A percentile compares a stretch with the other conserved stretches of the same genome.
These are phyloP conservation scores for Helicostylum pulchrum DNA, from an alignment of 192 early-diverging fungal genomes.

Conservation along the genomic window DNA sequence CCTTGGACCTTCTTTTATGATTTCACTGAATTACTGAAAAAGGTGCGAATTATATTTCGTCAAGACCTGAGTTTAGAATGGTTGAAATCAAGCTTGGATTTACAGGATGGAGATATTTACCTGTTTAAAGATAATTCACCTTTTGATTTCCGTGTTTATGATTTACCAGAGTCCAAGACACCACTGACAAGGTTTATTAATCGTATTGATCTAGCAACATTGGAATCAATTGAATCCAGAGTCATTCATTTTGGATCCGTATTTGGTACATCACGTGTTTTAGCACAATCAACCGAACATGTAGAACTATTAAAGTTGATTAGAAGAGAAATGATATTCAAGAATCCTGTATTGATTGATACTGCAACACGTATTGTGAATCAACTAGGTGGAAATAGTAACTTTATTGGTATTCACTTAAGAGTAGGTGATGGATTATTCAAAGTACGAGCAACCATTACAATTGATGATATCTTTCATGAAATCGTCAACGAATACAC, in stretches of 20 bases:
- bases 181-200: constrained; percentile 40
- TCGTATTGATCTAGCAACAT: constrained; percentile 31
- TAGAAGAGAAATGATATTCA: constrained; percentile 44
- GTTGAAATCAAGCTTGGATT: constrained; percentile 41
- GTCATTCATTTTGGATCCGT: constrained; percentile 55
- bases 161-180: constrained; percentile 39
- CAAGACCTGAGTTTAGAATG: constrained; percentile 49
- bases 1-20: constrained; percentile 57
- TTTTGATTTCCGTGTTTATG: constrained; percentile 57
- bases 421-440: constrained; percentile 54
- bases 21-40: constrained; percentile 36
- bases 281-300: constrained; percentile 44
- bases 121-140: constrained; percentile 42
- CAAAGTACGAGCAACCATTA: constrained; percentile 38
- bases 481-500: constrained; percentile 39
- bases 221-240: constrained; percentile 30
- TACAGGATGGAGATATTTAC: constrained; percentile 40
- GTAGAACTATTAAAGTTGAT: constrained; percentile 36
- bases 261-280: constrained; percentile 45
- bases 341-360: constrained; percentile 42
- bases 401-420: constrained; percentile 50
- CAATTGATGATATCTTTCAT: constrained; percentile 48
- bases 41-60: constrained; percentile 39
- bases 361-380: constrained; percentile 42
- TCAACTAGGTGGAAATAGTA: constrained; percentile 44